phyloP scores from a whole-genome alignment of 2,329 filamentous ascomycete species.

The Ramularia endophylla region DNA sequence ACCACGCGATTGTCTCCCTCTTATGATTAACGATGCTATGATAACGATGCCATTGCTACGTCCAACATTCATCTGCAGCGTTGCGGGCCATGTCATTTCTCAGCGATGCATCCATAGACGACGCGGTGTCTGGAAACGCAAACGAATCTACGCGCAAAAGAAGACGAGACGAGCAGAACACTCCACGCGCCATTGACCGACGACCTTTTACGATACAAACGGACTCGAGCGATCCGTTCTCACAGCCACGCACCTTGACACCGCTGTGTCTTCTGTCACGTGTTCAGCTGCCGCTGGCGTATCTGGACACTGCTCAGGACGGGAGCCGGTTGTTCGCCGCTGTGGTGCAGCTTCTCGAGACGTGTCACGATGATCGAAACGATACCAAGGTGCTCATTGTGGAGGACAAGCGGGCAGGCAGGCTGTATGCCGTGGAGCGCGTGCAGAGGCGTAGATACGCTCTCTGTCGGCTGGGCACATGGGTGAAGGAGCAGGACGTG shows the following conservation, averaged over 20 bases:
- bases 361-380: constrained; percentile 45
- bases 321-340: constrained; percentile 55
- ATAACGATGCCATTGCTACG: constrained; percentile 14
- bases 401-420: constrained; percentile 50
- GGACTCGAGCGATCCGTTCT: constrained; percentile 20
- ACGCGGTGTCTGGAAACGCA: neutral
- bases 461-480: constrained; percentile 61
- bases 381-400: constrained; percentile 54
- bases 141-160: constrained; percentile 12
- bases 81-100: constrained; percentile 15
- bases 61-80: constrained; percentile 2
- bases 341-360: constrained; percentile 57
- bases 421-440: constrained; percentile 60
- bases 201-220: constrained; percentile 24
- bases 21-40: constrained; percentile 9
- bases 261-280: constrained; percentile 49
- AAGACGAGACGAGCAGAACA: constrained; percentile 12
- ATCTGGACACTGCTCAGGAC: constrained; percentile 51
- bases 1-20: no score
- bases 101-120: constrained; percentile 12
- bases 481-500: constrained; percentile 57
- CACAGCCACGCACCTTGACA: constrained; percentile 22
- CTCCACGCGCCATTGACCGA: constrained; percentile 15
- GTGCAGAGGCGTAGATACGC: constrained; percentile 58
- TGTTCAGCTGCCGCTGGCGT: constrained; percentile 55